Conservation (phyloP, 257 asterid genomes). For the Datura wrightii region DNA sequence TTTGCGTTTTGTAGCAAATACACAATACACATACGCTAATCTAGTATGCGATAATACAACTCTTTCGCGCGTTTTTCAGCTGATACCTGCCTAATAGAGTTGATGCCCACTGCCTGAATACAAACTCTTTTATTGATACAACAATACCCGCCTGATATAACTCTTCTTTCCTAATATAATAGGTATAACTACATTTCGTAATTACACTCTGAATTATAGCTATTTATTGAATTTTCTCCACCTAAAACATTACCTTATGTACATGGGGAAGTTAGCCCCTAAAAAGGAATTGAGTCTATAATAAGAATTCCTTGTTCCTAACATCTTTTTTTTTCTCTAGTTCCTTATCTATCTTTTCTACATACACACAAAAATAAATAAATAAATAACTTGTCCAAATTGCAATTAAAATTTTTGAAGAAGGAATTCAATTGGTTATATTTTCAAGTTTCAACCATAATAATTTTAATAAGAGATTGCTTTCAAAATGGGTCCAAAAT, state of each 20-base stretch:
- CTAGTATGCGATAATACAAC: too few species aligned
- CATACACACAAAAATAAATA: not conserved
- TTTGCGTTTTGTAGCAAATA: too few species aligned
- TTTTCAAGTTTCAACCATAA: not conserved
- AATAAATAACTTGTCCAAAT: not conserved
- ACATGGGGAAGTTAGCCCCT: not conserved
- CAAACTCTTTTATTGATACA: too few species aligned
- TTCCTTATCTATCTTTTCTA: not conserved
- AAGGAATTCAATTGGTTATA: slow-evolving; percentile 20
- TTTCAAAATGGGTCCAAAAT: slow-evolving; percentile 51
- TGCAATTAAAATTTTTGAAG: not conserved
- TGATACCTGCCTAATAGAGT: too few species aligned
- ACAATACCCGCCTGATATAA: too few species aligned
- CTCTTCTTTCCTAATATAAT: too few species aligned
- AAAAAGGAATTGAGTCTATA: not conserved
- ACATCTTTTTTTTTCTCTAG: not conserved
- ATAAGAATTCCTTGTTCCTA: not conserved
- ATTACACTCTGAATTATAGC: too few species aligned
- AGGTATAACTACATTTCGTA: too few species aligned
- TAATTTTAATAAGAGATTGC: slow-evolving; percentile 3
- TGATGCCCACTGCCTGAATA: too few species aligned
- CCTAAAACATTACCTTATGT: not conserved
- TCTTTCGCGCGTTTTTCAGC: too few species aligned
- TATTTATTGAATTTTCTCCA: too few species aligned
- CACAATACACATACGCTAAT: too few species aligned